phyloP scores from a whole-genome alignment of 805 yeast species.

The Zygotorulaspora sp. region DNA sequence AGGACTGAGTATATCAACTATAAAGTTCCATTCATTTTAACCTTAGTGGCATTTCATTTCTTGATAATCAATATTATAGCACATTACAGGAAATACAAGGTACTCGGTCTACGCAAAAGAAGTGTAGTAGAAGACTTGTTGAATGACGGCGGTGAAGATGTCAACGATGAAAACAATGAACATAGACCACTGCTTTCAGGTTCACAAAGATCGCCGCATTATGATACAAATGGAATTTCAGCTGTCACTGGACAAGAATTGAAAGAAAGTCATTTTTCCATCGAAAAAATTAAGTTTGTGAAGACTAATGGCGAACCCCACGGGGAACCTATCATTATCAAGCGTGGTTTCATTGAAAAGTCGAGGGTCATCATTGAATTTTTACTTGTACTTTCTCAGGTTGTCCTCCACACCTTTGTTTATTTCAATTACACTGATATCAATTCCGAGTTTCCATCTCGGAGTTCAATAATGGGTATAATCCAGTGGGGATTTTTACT shows the following conservation, averaged over 20 bases:
- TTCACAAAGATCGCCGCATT: background rate
- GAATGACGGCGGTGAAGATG: conserved; percentile 6
- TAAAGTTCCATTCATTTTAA: conserved; percentile 23
- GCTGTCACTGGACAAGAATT: conserved; percentile 18
- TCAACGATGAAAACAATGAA: conserved; percentile 13
- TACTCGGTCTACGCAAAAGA: conserved; percentile 15
- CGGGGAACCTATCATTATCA: conserved; percentile 46
- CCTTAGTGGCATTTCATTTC: conserved; percentile 9
- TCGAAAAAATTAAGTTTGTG: conserved; percentile 48
- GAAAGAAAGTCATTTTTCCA: conserved; percentile 62
- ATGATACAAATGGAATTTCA: conserved; percentile 4
- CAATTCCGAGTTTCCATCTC: conserved; percentile 17
- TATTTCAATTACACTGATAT: conserved; percentile 17
- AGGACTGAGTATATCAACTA: conserved; percentile 40
- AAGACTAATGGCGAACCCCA: conserved; percentile 60
- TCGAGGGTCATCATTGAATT: conserved; percentile 49
- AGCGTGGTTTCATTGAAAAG: conserved; percentile 50
- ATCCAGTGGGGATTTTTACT: conserved; percentile 35
- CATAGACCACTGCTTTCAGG: conserved; percentile 22
- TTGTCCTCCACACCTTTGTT: conserved; percentile 36
- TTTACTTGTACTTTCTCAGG: conserved; percentile 42
- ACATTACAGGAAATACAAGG: conserved; percentile 22
- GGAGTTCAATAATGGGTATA: conserved; percentile 18
- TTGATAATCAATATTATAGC: conserved; percentile 15
- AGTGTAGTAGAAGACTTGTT: conserved; percentile 20